Conservation (phyloP, 345 rosid species). For the Aegle marmelos region DNA sequence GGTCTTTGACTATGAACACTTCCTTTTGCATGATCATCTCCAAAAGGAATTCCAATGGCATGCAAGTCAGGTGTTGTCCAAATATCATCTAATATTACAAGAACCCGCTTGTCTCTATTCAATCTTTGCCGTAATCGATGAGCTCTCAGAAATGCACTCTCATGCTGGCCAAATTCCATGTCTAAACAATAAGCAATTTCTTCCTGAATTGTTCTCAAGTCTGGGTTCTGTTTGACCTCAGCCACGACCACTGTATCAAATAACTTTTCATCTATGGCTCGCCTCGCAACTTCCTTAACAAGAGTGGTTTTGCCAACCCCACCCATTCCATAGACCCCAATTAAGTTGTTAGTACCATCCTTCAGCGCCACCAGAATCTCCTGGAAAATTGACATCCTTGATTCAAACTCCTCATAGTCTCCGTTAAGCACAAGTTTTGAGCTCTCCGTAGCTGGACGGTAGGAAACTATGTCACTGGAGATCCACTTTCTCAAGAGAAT, state of each 20-base stretch:
- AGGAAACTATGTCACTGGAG: not conserved
- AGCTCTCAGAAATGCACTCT: not conserved
- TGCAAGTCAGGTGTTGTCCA: not conserved
- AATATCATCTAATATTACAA: not conserved
- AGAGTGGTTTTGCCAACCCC: not conserved
- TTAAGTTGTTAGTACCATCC: not conserved
- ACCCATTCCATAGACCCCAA: not conserved
- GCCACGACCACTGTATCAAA: not conserved
- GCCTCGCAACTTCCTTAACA: not conserved
- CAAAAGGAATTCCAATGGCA: conserved; percentile 5
- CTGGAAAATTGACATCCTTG: too few relatives aligned
- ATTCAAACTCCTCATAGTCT: too few relatives aligned
- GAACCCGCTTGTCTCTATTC: not conserved
- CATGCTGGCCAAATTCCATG: not conserved
- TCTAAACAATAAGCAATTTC: too few relatives aligned
- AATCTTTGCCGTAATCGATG: not conserved
- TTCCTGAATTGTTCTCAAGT: not conserved
- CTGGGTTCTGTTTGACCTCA: not conserved
- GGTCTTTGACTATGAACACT: not conserved
- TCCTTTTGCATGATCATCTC: not conserved
- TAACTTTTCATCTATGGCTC: not conserved
- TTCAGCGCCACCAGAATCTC: not conserved
- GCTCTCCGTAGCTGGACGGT: not conserved
- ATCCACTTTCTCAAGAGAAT: not conserved
- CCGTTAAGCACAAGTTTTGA: too few relatives aligned